Conservation (phyloP, 805 yeast genomes). For the Saccharomycopsis schoenii region DNA sequence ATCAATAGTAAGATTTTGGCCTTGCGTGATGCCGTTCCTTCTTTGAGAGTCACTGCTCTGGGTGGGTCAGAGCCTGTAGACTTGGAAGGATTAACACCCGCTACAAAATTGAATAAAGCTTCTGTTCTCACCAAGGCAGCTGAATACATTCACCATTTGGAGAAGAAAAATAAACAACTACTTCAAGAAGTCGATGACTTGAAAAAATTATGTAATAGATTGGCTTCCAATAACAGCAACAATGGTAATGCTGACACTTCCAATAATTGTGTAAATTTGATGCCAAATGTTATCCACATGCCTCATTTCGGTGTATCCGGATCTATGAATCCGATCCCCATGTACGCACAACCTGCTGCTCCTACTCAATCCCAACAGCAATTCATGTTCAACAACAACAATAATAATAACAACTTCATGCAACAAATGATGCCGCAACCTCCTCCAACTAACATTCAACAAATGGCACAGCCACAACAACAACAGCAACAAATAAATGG, state of each 20-base stretch:
- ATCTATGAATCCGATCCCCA: neutral
- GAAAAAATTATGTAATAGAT: conserved; percentile 4
- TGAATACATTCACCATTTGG: conserved; percentile 69
- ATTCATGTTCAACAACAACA: neutral
- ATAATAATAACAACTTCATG: neutral
- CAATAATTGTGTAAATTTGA: neutral
- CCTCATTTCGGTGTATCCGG: neutral
- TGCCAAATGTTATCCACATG: neutral
- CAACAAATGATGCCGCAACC: conserved; percentile 1
- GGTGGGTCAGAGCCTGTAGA: conserved; percentile 40
- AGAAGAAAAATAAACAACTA: conserved; percentile 44
- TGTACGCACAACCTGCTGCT: neutral
- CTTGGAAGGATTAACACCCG: conserved; percentile 69
- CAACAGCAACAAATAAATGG: neutral
- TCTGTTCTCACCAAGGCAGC: conserved; percentile 69
- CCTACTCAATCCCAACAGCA: neutral
- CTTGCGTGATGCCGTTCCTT: conserved; percentile 68
- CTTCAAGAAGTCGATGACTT: conserved; percentile 44
- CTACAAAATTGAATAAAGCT: conserved; percentile 67
- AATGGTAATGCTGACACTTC: neutral
- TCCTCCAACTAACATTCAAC: neutral
- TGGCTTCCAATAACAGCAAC: neutral
- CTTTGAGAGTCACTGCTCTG: conserved; percentile 50
- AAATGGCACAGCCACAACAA: neutral
- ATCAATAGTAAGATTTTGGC: conserved; percentile 62